Evolutionary conservation across 306 rosid genomes (phyloP), one percentile per base, ranked within the genome.

Genomic region (Sicyos baderoa): DNA sequence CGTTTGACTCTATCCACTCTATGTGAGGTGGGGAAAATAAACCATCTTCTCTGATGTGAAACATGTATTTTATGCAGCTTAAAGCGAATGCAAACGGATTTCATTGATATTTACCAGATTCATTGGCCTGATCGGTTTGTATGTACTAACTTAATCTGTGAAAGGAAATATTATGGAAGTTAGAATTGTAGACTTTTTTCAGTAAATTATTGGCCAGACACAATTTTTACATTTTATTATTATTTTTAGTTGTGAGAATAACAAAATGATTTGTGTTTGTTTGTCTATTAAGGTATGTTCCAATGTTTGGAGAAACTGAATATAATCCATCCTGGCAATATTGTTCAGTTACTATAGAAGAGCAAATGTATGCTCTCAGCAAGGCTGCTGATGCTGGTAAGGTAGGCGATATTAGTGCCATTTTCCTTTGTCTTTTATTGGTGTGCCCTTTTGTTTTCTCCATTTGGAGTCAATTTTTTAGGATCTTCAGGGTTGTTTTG

Each of bases 111-210:
- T 79, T 92, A 84, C 81, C 97, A 87, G 78, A 84, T 89, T 79
- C 96, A 89, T 73, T 89, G 96, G 95, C 97, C 97, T 79, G 98
- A 92, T 81, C 95, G 98, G 95, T 92, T 87, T 86, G 93, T 89
- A 79, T 67, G 85, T 78, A 56, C 73, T 80, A 57, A 35, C 76
- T 45, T 35, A 21, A 42, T 82, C 60, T 74, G 60, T 70, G 32
- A 15, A 29, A 35, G 37, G 45, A 40, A 40, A 40, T 40, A 12
- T 21, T 79, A 42, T 75, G 75, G 35, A 5, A 50, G 60, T 10
- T 53, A n/a, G 1, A 25, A 23, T 25, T 27, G 32, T 50, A 4
- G 0, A 50, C 3, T 51, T 51, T 49, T 32, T 32, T 63, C 32
- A 5, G 49, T 63, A 10, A 10, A 18, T 37, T 42, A 10, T 18